A percentile compares a stretch with the other conserved stretches of the same genome.
phyloP scores from a whole-genome alignment of 208 protist species.

The Kentomonas sorsogonicus region DNA sequence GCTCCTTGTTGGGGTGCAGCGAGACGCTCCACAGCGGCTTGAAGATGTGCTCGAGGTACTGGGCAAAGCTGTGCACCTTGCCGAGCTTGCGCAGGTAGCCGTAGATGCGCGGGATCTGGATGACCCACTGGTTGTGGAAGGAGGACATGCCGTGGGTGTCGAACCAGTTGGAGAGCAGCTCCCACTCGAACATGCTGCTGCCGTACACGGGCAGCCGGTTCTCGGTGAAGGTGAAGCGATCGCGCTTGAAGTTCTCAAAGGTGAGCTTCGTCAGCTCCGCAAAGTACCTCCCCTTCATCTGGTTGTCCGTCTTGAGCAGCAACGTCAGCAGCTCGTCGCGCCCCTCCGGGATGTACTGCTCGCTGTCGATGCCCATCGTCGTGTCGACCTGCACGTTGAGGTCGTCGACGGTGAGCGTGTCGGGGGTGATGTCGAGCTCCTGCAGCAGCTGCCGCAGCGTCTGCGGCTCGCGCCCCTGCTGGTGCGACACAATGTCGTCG shows the following conservation, averaged over 20 bases:
- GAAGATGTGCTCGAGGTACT: slow-evolving; percentile 98
- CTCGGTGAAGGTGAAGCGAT: slow-evolving; percentile 94
- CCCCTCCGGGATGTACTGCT: slow-evolving; percentile 91
- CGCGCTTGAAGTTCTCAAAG: slow-evolving; percentile 93
- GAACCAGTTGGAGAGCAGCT: slow-evolving; percentile 94
- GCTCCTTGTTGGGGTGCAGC: slow-evolving; percentile 92
- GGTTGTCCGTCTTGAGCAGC: slow-evolving; percentile 98
- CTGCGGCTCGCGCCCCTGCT: slow-evolving; percentile 75
- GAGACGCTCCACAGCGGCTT: slow-evolving; percentile 97
- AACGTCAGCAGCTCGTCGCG: slow-evolving; percentile 91
- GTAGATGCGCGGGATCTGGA: slow-evolving; percentile 97
- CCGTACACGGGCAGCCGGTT: slow-evolving; percentile 90
- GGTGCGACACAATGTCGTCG: slow-evolving; percentile 91
- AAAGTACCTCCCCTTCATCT: slow-evolving; percentile 96
- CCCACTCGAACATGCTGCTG: slow-evolving; percentile 91
- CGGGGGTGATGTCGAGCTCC: slow-evolving; percentile 64
- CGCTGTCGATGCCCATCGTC: slow-evolving; percentile 35
- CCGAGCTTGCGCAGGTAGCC: slow-evolving; percentile 73
- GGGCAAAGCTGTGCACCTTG: slow-evolving; percentile 89
- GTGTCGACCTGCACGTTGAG: slow-evolving; percentile 92
- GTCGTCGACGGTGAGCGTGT: slow-evolving; percentile 93
- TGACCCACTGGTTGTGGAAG: slow-evolving; percentile 96
- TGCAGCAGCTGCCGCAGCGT: slow-evolving; percentile 75
- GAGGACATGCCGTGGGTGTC: slow-evolving; percentile 93
- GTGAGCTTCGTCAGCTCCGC: slow-evolving; percentile 95